Base-by-base conservation (phyloP, 768 basidiomycete genomes). In the Naematelia aurantialba region DNA sequence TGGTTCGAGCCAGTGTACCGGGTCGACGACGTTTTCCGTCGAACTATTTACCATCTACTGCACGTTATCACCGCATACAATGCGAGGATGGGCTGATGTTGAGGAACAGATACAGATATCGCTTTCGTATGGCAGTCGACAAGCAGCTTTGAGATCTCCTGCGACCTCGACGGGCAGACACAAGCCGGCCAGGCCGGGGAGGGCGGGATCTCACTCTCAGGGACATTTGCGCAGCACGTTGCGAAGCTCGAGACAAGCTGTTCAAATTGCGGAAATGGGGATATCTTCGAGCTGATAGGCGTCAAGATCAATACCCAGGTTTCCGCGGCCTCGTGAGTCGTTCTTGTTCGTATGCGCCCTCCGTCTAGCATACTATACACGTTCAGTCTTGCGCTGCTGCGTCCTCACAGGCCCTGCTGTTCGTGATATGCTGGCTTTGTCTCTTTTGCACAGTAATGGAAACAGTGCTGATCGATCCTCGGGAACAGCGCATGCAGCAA, bases 151-250 rank as follows among this genome's bases (percentile, higher is more conserved):
- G 29, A 29, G 4, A 50, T 71, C 1, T 55, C 51, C 39, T 45
- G 55, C 0, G 62, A 65, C 3, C 31, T 68, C 0, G 69, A 68
- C 55, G 69, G 69, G 5, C 24, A 55, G 24, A 12, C 59, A 13
- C 30, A 57, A 10, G 22, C 56, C 5, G 56, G 31, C 1, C 42
- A 52, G 31, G 56, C 56, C 2, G 19, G 31, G 1, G 39, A 56
- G 22, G 60, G 60, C 1, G 45, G 34, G 2, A 56, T 47, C 4
- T 57, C 48, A 5, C 31, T 65, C 2, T 27, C 59, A 8, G 27
- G 52, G 0, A 8, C 24, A 1, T 62, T 60, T 48, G 65, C 49
- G 1, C 45, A 14, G 5, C 69, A 71, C 56, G 31, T 62, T 13
- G 62, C 62, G 4, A 56, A 58, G 24, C 44, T 71, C 14, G 60